Evolutionary conservation across 768 basidiomycete genomes (phyloP), one percentile per base, ranked within the genome.

Genomic region (Trametes gibbosa): DNA sequence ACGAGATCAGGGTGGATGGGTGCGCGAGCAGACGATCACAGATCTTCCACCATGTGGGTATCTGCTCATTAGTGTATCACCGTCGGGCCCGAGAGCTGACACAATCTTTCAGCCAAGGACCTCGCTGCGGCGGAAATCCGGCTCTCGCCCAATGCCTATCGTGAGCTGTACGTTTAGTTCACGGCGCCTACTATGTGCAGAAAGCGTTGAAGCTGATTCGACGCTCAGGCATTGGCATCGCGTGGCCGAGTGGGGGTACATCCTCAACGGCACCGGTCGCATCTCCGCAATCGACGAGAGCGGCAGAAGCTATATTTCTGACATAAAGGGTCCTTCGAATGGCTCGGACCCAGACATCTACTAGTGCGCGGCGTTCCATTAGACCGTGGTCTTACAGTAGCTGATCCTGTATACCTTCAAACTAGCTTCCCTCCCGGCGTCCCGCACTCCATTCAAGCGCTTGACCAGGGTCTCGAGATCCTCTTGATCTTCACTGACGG

Each of bases 401-500:
- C 45, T 54, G n/a, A 42, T 34, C 8, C 0, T 25, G 17, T 34
- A 14, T 14, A 32, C 10, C 5, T 17, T 13, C 12, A 32, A 21
- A 21, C 9, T 27, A 69, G 65, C 58, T 69, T 69, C 65, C 66
- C 66, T 17, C 65, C 63, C 16, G 65, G 66, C 29, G 65, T 63
- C 34, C 65, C 68, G 3, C 66, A 69, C 56, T 66, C 63, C 42
- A 69, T 69, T 32, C 68, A 68, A 48, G 66, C 66, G 25, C 65
- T 69, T 19, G 68, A 61, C 35, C 54, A 66, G n/a, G 66, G 65
- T 16, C 62, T 67, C 27, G 68, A 69, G 54, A 59, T 69, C 51
- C 64, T 69, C 13, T 64, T 69, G 27, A 64, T 69, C 56, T 69
- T 69, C 64, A 63, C 68, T 3, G 66, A 69, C 57, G 68, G 68